phyloP scores from a whole-genome alignment of 1,139 yeast genomes.

The Diutina mesorugosa region DNA sequence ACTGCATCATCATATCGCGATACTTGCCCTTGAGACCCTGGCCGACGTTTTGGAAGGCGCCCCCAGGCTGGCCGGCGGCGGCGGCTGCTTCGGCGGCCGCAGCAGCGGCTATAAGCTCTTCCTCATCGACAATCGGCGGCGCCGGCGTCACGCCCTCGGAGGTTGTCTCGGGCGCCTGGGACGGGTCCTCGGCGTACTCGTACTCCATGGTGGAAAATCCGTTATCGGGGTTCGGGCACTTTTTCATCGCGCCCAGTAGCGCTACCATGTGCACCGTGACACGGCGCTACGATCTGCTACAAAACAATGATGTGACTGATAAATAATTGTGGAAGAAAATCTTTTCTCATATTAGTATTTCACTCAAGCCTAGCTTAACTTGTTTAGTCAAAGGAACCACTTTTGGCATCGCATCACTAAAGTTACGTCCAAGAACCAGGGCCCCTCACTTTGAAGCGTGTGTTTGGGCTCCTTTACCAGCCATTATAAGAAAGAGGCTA shows the following conservation, averaged over 20 bases:
- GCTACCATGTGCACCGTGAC: neutral
- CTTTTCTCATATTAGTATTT: too few relatives aligned
- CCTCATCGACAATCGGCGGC: slow-evolving; percentile 1
- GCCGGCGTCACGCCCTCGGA: neutral
- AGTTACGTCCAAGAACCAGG: too few relatives aligned
- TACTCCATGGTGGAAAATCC: slow-evolving; percentile 2
- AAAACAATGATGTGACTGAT: too few relatives aligned
- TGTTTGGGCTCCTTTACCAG: too few relatives aligned
- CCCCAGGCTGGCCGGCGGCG: slow-evolving; percentile 11
- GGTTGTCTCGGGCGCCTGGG: neutral
- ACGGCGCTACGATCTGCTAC: too few relatives aligned
- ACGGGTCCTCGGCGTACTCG: neutral
- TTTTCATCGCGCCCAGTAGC: neutral
- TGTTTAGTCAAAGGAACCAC: too few relatives aligned
- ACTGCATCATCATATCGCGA: slow-evolving; percentile 82
- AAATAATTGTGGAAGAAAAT: too few relatives aligned
- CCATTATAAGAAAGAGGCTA: too few relatives aligned
- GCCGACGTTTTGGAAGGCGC: slow-evolving; percentile 85
- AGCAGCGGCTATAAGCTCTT: neutral
- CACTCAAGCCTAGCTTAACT: too few relatives aligned
- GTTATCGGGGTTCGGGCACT: neutral
- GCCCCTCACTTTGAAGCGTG: too few relatives aligned
- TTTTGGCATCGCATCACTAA: too few relatives aligned
- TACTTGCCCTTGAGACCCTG: slow-evolving; percentile 81
- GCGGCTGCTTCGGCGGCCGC: slow-evolving; percentile 2